phyloP scores from a whole-genome alignment of 2,329 filamentous ascomycete genomes.

The Microsporum audouinii region DNA sequence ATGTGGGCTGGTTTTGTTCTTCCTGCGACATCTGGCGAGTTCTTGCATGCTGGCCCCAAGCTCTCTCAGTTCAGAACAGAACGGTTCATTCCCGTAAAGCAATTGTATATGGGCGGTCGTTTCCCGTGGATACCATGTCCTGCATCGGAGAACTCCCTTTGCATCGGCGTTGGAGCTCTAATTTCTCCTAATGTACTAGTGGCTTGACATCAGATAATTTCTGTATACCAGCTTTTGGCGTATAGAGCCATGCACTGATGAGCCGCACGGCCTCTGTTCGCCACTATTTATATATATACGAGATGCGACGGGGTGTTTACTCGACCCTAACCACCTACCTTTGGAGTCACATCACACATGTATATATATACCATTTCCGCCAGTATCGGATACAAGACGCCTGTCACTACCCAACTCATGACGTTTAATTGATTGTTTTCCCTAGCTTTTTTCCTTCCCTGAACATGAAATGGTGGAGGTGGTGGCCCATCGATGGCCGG shows the following conservation, averaged over 20 bases:
- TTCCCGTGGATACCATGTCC: neutral
- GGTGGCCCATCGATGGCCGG: neutral
- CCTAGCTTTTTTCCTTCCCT: neutral
- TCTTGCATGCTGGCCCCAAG: neutral
- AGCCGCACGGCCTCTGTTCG: neutral
- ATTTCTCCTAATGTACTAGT: neutral
- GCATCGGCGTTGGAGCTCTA: neutral
- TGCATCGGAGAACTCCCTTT: neutral
- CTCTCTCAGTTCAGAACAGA: neutral
- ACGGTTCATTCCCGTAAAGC: neutral
- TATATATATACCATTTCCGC: too few species aligned
- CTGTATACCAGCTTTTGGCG: neutral
- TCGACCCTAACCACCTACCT: neutral
- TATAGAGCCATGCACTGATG: neutral
- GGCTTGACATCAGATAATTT: too few species aligned
- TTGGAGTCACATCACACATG: too few species aligned
- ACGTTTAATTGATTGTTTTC: neutral
- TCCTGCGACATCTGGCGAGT: neutral
- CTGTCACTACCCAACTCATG: neutral
- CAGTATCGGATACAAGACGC: neutral
- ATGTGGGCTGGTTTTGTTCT: neutral
- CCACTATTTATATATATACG: neutral
- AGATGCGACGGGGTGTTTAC: neutral
- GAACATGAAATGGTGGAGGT: neutral
- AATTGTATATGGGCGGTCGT: neutral